Conservation (phyloP, 1,284 basidiomycete species). For the Fomitopsis schrenkii region DNA sequence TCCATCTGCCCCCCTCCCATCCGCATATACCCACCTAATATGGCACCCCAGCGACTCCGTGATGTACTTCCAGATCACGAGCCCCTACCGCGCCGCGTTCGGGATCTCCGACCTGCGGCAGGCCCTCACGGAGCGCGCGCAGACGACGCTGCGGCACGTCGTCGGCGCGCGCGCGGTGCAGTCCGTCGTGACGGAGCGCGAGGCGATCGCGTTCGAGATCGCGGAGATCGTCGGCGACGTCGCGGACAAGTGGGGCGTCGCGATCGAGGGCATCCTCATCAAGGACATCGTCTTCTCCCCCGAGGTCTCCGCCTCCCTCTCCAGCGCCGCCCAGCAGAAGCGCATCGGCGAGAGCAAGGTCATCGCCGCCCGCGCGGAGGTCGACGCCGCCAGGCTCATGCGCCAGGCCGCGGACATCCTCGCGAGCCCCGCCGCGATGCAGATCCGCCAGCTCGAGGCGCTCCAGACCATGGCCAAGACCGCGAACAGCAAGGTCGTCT, state of each 20-base stretch:
- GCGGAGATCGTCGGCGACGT: slow-evolving; percentile 90
- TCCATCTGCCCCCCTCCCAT: neutral
- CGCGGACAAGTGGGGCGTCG: slow-evolving; percentile 91
- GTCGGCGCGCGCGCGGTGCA: slow-evolving; percentile 87
- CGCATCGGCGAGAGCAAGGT: slow-evolving; percentile 94
- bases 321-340: slow-evolving; percentile 92
- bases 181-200: slow-evolving; percentile 88
- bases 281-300: slow-evolving; percentile 92
- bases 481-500: slow-evolving; percentile 83
- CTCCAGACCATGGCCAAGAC: slow-evolving; percentile 71
- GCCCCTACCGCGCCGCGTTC: slow-evolving; percentile 88
- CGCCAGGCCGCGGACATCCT: slow-evolving; percentile 90
- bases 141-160: slow-evolving; percentile 94
- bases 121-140: slow-evolving; percentile 89
- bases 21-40: neutral
- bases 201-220: slow-evolving; percentile 94
- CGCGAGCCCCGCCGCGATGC: slow-evolving; percentile 93
- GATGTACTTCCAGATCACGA: slow-evolving; percentile 86
- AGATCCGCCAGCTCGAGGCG: slow-evolving; percentile 93
- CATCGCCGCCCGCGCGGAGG: slow-evolving; percentile 94
- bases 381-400: slow-evolving; percentile 93
- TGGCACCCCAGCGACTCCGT: slow-evolving; percentile 67
- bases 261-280: slow-evolving; percentile 92
- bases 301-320: slow-evolving; percentile 90
- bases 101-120: slow-evolving; percentile 86